Evolutionary conservation across 1,284 basidiomycete species (phyloP).

Genomic region (Athelia psychrophila): DNA sequence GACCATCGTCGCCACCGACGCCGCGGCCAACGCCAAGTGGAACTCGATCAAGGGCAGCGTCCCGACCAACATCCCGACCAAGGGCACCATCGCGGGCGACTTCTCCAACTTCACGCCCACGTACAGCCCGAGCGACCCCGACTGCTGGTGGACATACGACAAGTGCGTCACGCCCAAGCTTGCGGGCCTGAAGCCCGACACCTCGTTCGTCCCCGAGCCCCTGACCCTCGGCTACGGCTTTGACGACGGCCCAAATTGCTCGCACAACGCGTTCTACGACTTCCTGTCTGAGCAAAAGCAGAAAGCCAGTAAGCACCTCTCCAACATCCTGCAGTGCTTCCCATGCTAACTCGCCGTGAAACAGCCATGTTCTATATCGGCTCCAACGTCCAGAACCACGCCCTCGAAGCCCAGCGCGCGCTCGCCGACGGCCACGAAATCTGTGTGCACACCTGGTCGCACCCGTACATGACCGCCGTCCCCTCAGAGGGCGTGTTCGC

Average conservation of each 20-base stretch:
- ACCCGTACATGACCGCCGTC: slow-evolving; percentile 66
- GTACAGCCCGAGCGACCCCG: slow-evolving; percentile 6
- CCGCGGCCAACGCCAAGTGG: slow-evolving; percentile 40
- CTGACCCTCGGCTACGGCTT: slow-evolving; percentile 61
- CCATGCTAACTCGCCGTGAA: not conserved
- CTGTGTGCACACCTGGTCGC: slow-evolving; percentile 59
- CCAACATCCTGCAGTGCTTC: not conserved
- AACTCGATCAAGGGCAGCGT: slow-evolving; percentile 26
- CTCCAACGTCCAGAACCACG: slow-evolving; percentile 72
- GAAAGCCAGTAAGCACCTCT: slow-evolving; percentile 54
- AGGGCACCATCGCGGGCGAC: slow-evolving; percentile 33
- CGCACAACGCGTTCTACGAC: slow-evolving; percentile 48
- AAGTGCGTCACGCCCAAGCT: slow-evolving; percentile 60
- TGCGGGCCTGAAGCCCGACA: slow-evolving; percentile 44
- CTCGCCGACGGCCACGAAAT: slow-evolving; percentile 67
- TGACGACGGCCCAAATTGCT: slow-evolving; percentile 66
- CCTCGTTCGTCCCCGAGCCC: slow-evolving; percentile 64
- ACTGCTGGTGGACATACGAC: slow-evolving; percentile 51
- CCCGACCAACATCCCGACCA: slow-evolving; percentile 31
- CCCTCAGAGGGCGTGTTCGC: slow-evolving; percentile 74
- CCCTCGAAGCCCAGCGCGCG: slow-evolving; percentile 66
- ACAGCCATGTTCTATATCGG: slow-evolving; percentile 77
- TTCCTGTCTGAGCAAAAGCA: slow-evolving; percentile 60
- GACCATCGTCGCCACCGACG: slow-evolving; percentile 41
- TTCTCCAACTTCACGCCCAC: slow-evolving; percentile 23